A percentile compares a stretch with the other conserved stretches of the same genome.
These are phyloP conservation scores for Ustilago loliicola DNA, from an alignment of 1,284 basidiomycete species.

Conservation along the genomic window DNA sequence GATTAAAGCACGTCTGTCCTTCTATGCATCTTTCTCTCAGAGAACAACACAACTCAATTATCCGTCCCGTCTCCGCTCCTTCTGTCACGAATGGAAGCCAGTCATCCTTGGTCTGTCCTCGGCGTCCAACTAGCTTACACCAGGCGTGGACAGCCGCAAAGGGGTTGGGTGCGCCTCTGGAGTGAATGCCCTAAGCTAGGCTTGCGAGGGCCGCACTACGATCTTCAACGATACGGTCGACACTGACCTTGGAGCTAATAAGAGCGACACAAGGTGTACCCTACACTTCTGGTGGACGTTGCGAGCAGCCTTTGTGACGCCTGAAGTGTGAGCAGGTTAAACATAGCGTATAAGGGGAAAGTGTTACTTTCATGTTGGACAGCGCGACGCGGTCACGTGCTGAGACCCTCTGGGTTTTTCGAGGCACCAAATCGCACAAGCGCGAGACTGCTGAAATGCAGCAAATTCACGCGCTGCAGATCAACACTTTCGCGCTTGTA, in stretches of 20 bases:
- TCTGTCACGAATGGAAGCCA: background rate
- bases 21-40: background rate
- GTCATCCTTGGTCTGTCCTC: background rate
- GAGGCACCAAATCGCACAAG: constrained; percentile 6
- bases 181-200: too few relatives aligned
- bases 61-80: too few relatives aligned
- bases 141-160: too few relatives aligned
- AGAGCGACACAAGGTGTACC: too few relatives aligned
- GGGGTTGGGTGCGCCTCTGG: too few relatives aligned
- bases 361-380: constrained; percentile 28
- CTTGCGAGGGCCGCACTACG: too few relatives aligned
- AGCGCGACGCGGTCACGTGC: constrained; percentile 49
- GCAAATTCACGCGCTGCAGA: constrained; percentile 20
- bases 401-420: background rate
- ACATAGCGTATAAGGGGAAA: background rate
- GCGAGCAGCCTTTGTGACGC: too few relatives aligned
- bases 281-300: too few relatives aligned
- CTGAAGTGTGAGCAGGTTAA: background rate
- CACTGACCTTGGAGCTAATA: too few relatives aligned
- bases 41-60: too few relatives aligned
- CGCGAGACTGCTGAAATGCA: background rate
- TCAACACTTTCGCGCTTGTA: constrained; percentile 21
- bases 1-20: constrained; percentile 3
- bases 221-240: too few relatives aligned
- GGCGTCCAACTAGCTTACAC: too few relatives aligned